Conservation (phyloP, 768 basidiomycete genomes). For the Neoboletus magnificus region DNA sequence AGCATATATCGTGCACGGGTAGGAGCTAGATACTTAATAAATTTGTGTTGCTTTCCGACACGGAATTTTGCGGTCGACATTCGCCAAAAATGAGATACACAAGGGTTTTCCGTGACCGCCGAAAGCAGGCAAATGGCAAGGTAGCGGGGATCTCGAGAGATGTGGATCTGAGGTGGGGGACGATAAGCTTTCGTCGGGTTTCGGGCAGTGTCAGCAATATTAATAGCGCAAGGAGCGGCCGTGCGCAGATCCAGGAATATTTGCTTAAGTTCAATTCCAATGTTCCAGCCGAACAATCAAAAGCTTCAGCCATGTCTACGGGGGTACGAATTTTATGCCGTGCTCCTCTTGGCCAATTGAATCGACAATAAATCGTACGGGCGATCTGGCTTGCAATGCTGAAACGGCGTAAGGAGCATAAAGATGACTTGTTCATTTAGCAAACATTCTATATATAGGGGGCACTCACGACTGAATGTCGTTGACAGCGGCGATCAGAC, state of each 20-base stretch:
- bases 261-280: not conserved
- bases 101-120: slow-evolving; percentile 6
- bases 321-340: not conserved
- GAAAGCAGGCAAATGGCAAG: slow-evolving; percentile 1
- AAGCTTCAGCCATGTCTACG: not conserved
- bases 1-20: not conserved
- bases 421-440: not conserved
- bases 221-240: not conserved
- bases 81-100: not conserved
- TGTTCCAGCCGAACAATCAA: not conserved
- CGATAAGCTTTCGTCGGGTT: slow-evolving; percentile 8
- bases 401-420: not conserved
- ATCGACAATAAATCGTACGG: slow-evolving; percentile 12
- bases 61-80: not conserved
- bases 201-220: not conserved
- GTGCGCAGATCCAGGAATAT: not conserved
- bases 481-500: slow-evolving; percentile 21
- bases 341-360: slow-evolving; percentile 10
- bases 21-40: not conserved
- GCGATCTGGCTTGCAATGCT: slow-evolving; percentile 7
- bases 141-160: slow-evolving; percentile 21
- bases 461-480: slow-evolving; percentile 4
- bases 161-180: slow-evolving; percentile 9
- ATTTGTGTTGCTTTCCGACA: slow-evolving; percentile 1
- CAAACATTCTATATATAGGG: not conserved